Evolutionary conservation across 768 basidiomycete genomes (phyloP), one percentile per base, ranked within the genome.

Genomic region (Melanogaster broomeanus): DNA sequence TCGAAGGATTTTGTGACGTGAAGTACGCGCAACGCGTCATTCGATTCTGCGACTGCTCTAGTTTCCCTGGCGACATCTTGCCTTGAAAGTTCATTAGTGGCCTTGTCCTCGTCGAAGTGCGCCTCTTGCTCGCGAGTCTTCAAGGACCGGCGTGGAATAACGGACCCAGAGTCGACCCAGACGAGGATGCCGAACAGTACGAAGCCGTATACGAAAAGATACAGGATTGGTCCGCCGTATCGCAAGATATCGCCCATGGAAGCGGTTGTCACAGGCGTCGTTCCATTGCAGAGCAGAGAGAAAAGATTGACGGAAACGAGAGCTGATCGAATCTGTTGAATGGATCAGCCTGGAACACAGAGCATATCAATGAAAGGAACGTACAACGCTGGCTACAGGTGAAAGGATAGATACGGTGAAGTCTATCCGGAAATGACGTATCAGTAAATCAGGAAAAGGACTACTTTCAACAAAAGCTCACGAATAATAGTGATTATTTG

Each of bases 291-390:
- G 3, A 89, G 78, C 3, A 91, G 71, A 12, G 83, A 84, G 68
- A 91, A 93, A 3, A 90, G 66, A 60, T 91, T 90, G 56, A 87
- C 75, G 0, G 89, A 87, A n/a, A 93, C 80, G 18, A 93, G 75
- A 3, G 80, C 79, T 0, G 88, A 82, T 38, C 90, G 78, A 37
- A 81, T 64, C 88, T 88, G 51, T 40, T 15, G 15, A 9, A 5
- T 2, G 4, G 19, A 8, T 66, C 25, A 54, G 35, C 6, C 8
- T 13, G 22, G 13, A n/a, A 42, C 10, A 3, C 2, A n/a, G 22
- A 6, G 9, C 6, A 16, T 16, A 30, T 24, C 3, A 15, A 28
- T 34, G 18, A 28, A 38, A 42, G 19, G 16, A 5, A 77, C 86
- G 57, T 65, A 88, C 87, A 42, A 82, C 73, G 56, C 80, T 87